Percentiles rank a stretch among this genome's conserved stretches.
phyloP scores from a whole-genome alignment of 495 filamentous ascomycete genomes.

The Penicillium bovifimosum region DNA sequence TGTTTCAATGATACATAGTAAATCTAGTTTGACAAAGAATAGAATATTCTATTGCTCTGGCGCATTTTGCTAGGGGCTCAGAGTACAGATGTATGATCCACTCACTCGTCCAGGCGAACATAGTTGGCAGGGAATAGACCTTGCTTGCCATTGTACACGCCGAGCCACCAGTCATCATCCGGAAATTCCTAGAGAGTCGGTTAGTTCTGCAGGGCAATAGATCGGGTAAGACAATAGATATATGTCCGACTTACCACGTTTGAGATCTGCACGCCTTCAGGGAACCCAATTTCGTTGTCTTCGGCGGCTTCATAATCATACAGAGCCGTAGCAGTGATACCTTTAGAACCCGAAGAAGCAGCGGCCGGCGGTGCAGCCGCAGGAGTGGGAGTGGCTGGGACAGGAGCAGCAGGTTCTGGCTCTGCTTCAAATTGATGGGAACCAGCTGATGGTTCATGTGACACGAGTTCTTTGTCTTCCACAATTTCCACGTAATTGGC shows the following conservation, averaged over 20 bases:
- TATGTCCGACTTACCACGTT: conserved; percentile 48
- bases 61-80: neutral
- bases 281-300: conserved; percentile 94
- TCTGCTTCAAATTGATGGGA: conserved; percentile 18
- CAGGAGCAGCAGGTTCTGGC: conserved; percentile 7
- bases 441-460: conserved; percentile 24
- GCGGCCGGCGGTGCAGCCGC: conserved; percentile 10
- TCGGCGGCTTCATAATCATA: conserved; percentile 98
- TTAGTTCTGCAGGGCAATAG: conserved; percentile 6
- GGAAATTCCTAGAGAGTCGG: conserved; percentile 73
- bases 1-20: neutral
- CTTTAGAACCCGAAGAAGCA: conserved; percentile 28
- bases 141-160: conserved; percentile 68
- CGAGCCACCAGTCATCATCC: conserved; percentile 98
- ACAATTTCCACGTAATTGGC: conserved; percentile 93
- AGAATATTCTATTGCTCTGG: neutral
- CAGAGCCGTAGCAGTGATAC: conserved; percentile 69
- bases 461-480: conserved; percentile 47
- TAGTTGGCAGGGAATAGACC: conserved; percentile 94
- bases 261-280: conserved; percentile 74
- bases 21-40: neutral
- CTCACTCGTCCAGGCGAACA: conserved; percentile 60
- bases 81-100: neutral
- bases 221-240: neutral
- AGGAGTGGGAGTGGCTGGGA: neutral